Conservation (phyloP, 129 eudicot species). For the Chrysanthemum seticuspe region DNA sequence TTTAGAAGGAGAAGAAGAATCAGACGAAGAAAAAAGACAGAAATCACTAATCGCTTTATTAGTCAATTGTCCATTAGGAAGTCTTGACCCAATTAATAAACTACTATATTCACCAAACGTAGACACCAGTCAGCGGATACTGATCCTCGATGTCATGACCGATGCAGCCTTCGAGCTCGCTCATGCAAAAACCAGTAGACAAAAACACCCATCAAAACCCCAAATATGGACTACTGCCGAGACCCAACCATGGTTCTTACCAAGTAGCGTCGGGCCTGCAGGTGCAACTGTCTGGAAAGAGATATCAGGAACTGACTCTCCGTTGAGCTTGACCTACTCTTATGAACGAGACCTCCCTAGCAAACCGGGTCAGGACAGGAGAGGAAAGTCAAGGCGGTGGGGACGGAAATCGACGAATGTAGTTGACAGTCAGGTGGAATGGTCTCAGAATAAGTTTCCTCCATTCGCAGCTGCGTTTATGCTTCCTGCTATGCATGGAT, state of each 20-base stretch:
- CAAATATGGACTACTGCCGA: constrained; percentile 64
- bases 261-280: constrained; percentile 64
- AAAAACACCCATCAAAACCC: constrained; percentile 38
- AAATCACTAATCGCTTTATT: constrained; percentile 69
- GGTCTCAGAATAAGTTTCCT: constrained; percentile 78
- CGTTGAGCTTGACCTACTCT: constrained; percentile 67
- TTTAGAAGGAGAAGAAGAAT: constrained; percentile 87
- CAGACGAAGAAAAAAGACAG: constrained; percentile 89
- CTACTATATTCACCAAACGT: constrained; percentile 78
- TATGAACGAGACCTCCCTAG: constrained; percentile 89
- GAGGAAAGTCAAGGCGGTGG: constrained; percentile 88
- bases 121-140: constrained; percentile 84
- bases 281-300: constrained; percentile 83
- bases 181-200: constrained; percentile 39
- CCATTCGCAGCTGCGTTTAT: constrained; percentile 91
- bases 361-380: constrained; percentile 47
- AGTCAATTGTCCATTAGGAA: constrained; percentile 64
- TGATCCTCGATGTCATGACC: constrained; percentile 89
- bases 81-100: constrained; percentile 64
- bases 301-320: constrained; percentile 57
- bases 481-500: constrained; percentile 97
- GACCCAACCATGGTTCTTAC: constrained; percentile 84
- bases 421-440: constrained; percentile 42
- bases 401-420: constrained; percentile 31
- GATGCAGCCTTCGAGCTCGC: constrained; percentile 87